Base-by-base conservation (phyloP, 768 basidiomycete species). In the Russula abietina region DNA sequence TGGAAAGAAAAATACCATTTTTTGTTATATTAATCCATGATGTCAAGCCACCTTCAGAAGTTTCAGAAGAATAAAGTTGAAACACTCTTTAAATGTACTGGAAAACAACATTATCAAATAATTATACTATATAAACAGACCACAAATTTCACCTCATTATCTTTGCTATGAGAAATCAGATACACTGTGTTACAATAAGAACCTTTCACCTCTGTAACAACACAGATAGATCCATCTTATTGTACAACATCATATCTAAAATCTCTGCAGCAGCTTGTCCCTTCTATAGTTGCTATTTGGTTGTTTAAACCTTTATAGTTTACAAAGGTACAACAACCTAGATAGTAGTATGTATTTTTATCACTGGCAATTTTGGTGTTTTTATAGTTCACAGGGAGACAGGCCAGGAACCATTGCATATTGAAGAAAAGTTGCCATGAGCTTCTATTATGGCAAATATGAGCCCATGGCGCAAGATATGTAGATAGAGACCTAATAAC, bases 111-210 rank as follows among this genome's bases (percentile, higher is more conserved):
- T 55, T 38, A 55, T 55, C 24, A 16, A 39, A 26, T 16, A 12
- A 55, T 55, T 26, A 38, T 55, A 39, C 39, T 36, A 39, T n/a
- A n/a, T n/a, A n/a, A n/a, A n/a, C n/a, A 55, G 38, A 55, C 22
- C 22, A 26, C 24, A 26, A 39, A 39, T 53, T 22, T 55, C 26
- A 55, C 53, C 36, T 55, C 53, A 0, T 55, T 38, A 9, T 38
- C 38, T 55, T 55, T 52, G 32, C 51, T 22, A 9, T 11, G 3
- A 11, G 51, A 32, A 52, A 52, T 52, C 4, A 52, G 30, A n/a
- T 52, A 32, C 36, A 3, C n/a, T 4, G 51, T 32, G 12, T 52
- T 32, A 52, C 51, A 52, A 11, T 0, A 0, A 0, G 17, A 0
- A 26, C 4, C 14, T 10, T 0, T 3, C 53, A 0, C 1, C 1